phyloP scores from a whole-genome alignment of 2,329 filamentous ascomycete species.

The Tolypocladium amazonense region DNA sequence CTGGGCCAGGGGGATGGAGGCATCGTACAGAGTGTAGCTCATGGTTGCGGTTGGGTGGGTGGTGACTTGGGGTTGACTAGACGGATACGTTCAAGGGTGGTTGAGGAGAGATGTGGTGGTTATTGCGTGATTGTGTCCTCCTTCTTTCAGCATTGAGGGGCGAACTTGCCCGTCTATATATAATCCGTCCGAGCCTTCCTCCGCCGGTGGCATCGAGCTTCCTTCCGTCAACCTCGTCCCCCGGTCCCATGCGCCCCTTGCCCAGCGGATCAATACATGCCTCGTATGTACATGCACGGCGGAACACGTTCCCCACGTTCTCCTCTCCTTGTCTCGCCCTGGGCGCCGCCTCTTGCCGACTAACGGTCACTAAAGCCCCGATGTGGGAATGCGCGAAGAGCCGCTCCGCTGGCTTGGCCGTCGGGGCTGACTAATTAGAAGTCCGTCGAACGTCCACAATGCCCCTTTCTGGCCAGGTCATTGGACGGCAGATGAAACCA shows the following conservation, averaged over 20 bases:
- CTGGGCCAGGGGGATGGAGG: slow-evolving; percentile 19
- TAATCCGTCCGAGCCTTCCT: background rate
- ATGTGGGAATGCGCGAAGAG: background rate
- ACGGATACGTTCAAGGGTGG: background rate
- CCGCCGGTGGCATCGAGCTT: background rate
- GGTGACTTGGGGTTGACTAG: background rate
- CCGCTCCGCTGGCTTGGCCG: background rate
- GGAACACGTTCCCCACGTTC: background rate
- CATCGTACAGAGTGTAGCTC: slow-evolving; percentile 31
- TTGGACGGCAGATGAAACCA: background rate
- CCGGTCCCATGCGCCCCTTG: background rate
- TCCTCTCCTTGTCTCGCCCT: background rate
- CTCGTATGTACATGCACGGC: background rate
- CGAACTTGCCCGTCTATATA: background rate
- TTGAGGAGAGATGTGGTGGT: background rate
- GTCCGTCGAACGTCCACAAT: background rate
- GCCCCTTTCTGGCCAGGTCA: background rate
- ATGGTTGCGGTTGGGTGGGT: slow-evolving; percentile 13
- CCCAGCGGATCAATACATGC: background rate
- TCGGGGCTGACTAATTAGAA: background rate
- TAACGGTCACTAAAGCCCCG: background rate
- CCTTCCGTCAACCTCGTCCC: background rate
- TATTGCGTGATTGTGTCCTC: background rate
- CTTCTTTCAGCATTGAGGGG: background rate
- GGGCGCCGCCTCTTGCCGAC: background rate